phyloP scores from a whole-genome alignment of 768 basidiomycete genomes.

The Lactifluus subvellereus region DNA sequence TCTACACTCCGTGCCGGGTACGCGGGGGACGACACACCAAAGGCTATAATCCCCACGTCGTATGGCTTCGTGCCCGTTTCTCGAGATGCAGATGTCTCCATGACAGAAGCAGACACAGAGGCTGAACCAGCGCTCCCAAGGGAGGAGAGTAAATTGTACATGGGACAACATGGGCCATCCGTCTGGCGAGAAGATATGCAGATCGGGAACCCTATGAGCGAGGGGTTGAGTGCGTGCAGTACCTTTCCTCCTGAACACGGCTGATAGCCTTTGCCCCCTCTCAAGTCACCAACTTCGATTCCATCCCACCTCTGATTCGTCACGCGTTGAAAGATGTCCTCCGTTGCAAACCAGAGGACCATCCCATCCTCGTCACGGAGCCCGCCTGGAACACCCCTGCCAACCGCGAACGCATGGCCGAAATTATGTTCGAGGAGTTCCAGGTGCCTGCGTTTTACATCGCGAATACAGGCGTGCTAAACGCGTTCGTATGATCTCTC shows the following conservation, averaged over 20 bases:
- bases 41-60: conserved; percentile 82
- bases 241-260: neutral
- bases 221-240: conserved; percentile 68
- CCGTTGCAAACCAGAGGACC: conserved; percentile 71
- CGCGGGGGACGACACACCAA: conserved; percentile 94
- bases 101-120: conserved; percentile 44
- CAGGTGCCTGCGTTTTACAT: conserved; percentile 94
- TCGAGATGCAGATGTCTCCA: conserved; percentile 47
- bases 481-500: conserved; percentile 49
- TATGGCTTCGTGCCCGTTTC: conserved; percentile 65
- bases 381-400: conserved; percentile 92
- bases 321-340: conserved; percentile 75
- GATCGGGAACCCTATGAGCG: conserved; percentile 72
- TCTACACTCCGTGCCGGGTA: conserved; percentile 91
- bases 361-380: conserved; percentile 90
- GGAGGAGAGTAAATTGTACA: conserved; percentile 55
- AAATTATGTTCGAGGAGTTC: conserved; percentile 97
- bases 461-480: conserved; percentile 89
- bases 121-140: conserved; percentile 35
- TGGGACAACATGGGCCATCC: conserved; percentile 85
- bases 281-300: conserved; percentile 70
- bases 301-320: conserved; percentile 62
- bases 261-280: neutral
- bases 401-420: conserved; percentile 93
- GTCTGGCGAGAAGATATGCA: conserved; percentile 91